Evolutionary conservation across 1,139 yeast genomes (phyloP).

Genomic region (Yamadazyma sp.): DNA sequence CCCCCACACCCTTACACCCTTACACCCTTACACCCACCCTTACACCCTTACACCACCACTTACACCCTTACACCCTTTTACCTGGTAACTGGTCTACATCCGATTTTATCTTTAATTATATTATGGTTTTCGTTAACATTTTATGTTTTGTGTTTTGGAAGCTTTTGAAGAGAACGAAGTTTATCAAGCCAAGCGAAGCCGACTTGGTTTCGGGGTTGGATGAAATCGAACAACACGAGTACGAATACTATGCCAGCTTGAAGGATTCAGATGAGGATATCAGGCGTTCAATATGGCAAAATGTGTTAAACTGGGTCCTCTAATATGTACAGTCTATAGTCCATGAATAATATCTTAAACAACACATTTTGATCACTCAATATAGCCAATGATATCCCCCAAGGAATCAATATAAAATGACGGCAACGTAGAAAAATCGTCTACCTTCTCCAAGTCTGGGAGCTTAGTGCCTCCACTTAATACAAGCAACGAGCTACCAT

Average conservation of each 20-base stretch:
- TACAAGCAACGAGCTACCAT: constrained; percentile 36
- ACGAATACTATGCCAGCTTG: constrained; percentile 16
- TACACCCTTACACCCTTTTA: too few relatives aligned
- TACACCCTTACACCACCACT: too few relatives aligned
- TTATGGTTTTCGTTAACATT: constrained; percentile 31
- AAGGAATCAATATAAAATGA: constrained; percentile 31
- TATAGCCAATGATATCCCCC: constrained; percentile 16
- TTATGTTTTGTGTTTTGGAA: constrained; percentile 28
- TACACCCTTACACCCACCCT: too few relatives aligned
- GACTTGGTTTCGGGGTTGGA: constrained; percentile 34
- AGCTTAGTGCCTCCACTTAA: constrained; percentile 38
- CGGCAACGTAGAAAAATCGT: constrained; percentile 25
- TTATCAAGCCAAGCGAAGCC: constrained; percentile 27
- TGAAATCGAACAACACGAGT: constrained; percentile 42
- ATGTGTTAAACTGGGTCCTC: neutral
- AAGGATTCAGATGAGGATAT: neutral
- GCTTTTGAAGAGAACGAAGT: constrained; percentile 25
- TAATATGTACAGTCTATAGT: neutral
- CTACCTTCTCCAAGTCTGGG: constrained; percentile 22
- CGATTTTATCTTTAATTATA: constrained; percentile 39
- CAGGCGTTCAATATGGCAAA: neutral
- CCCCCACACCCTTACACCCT: too few relatives aligned
- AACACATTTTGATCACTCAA: neutral
- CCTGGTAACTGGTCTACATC: constrained; percentile 30
- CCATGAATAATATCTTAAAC: neutral